Conservation (phyloP, 768 basidiomycete genomes). For the Trametes coccinea region DNA sequence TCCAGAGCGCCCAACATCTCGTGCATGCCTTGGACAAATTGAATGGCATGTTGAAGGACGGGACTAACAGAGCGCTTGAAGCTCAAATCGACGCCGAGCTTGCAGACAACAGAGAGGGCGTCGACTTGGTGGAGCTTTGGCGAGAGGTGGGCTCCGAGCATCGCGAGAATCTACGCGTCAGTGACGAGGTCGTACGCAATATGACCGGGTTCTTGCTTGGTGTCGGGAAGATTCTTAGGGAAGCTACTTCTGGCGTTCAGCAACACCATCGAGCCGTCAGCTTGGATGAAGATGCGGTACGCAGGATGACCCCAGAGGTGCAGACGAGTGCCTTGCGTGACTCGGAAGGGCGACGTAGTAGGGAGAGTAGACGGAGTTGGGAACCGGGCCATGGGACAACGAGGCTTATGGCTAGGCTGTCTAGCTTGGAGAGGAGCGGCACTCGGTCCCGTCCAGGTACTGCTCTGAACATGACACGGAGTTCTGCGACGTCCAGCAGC, state of each 20-base stretch:
- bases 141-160: slow-evolving; percentile 67
- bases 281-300: slow-evolving; percentile 50
- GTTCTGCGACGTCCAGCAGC: slow-evolving; percentile 33
- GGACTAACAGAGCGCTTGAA: slow-evolving; percentile 62
- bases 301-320: slow-evolving; percentile 38
- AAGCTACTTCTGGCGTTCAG: slow-evolving; percentile 40
- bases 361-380: slow-evolving; percentile 50
- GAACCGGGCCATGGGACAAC: slow-evolving; percentile 34
- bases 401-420: slow-evolving; percentile 31
- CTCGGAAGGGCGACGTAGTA: slow-evolving; percentile 57
- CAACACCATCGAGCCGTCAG: slow-evolving; percentile 54
- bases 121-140: slow-evolving; percentile 62
- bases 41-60: slow-evolving; percentile 58
- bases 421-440: slow-evolving; percentile 27
- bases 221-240: slow-evolving; percentile 67
- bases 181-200: slow-evolving; percentile 77
- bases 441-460: slow-evolving; percentile 20
- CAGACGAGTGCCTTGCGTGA: slow-evolving; percentile 44
- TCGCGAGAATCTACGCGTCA: slow-evolving; percentile 66
- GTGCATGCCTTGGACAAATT: slow-evolving; percentile 68
- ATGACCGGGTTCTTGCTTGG: slow-evolving; percentile 78
- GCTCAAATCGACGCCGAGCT: slow-evolving; percentile 78
- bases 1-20: slow-evolving; percentile 60
- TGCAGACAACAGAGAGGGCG: slow-evolving; percentile 38
- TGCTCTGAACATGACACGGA: slow-evolving; percentile 19